Conservation (phyloP, 2,329 filamentous ascomycete genomes). For the Neonectria punicea region DNA sequence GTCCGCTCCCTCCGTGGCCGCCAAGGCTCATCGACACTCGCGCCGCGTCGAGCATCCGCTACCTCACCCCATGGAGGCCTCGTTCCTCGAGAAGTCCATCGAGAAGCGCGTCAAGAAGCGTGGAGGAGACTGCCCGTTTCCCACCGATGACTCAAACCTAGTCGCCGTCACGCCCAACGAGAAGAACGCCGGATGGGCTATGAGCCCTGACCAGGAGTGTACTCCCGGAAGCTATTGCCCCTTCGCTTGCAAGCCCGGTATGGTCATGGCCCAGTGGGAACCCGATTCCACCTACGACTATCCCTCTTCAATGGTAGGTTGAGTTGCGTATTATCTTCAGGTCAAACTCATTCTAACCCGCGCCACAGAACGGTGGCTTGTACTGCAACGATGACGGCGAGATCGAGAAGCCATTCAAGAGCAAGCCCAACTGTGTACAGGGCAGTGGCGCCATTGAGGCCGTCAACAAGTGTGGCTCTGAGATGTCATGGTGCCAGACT, state of each 20-base stretch:
- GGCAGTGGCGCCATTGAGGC: constrained; percentile 73
- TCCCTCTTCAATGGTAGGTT: constrained; percentile 75
- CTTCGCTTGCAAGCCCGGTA: constrained; percentile 78
- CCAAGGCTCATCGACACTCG: constrained; percentile 47
- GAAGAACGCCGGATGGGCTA: constrained; percentile 80
- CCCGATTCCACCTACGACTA: constrained; percentile 74
- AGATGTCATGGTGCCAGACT: constrained; percentile 81
- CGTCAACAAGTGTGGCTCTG: constrained; percentile 70
- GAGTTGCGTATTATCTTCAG: not conserved
- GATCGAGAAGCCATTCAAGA: constrained; percentile 75
- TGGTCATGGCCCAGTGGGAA: constrained; percentile 85
- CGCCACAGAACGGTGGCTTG: constrained; percentile 73
- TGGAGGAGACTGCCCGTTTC: constrained; percentile 70
- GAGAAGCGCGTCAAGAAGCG: constrained; percentile 60
- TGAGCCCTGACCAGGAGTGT: constrained; percentile 80
- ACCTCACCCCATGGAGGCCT: constrained; percentile 48
- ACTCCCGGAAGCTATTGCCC: constrained; percentile 76
- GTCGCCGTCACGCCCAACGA: constrained; percentile 72
- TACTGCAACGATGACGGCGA: constrained; percentile 75
- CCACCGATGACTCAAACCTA: constrained; percentile 69
- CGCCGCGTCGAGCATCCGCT: constrained; percentile 49
- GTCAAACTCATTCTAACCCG: constrained; percentile 20
- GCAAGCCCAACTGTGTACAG: constrained; percentile 74
- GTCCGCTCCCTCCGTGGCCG: constrained; percentile 51
- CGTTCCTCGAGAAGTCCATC: constrained; percentile 42